Percentiles rank a stretch among this genome's conserved stretches.
phyloP scores from a whole-genome alignment of 2,329 filamentous ascomycete species.

The Shiraia sp. region DNA sequence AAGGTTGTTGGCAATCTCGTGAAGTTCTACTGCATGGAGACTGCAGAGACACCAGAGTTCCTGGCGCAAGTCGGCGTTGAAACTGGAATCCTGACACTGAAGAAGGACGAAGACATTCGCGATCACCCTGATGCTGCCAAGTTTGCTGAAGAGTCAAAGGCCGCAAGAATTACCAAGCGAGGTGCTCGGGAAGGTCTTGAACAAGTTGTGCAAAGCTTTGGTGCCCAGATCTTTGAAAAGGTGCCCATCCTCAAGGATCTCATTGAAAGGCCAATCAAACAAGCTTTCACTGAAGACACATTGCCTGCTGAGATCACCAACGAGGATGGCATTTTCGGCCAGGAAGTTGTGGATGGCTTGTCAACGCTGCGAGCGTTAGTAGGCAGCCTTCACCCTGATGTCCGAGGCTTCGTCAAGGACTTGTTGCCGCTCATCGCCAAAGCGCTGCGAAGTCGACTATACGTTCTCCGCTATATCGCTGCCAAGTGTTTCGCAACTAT shows the following conservation, averaged over 20 bases:
- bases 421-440: slow-evolving; percentile 85
- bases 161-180: slow-evolving; percentile 84
- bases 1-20: slow-evolving; percentile 95
- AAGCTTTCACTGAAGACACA: slow-evolving; percentile 69
- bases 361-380: slow-evolving; percentile 89
- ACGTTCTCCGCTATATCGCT: slow-evolving; percentile 93
- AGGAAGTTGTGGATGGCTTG: slow-evolving; percentile 91
- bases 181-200: slow-evolving; percentile 94
- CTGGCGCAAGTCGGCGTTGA: slow-evolving; percentile 78
- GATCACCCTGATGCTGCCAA: slow-evolving; percentile 90
- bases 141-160: slow-evolving; percentile 86
- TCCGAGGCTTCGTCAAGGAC: slow-evolving; percentile 79
- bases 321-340: slow-evolving; percentile 75
- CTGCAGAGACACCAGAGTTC: slow-evolving; percentile 96
- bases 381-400: slow-evolving; percentile 78
- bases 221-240: slow-evolving; percentile 73
- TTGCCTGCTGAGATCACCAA: slow-evolving; percentile 75
- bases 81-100: slow-evolving; percentile 84
- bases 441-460: slow-evolving; percentile 83
- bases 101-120: slow-evolving; percentile 94
- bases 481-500: slow-evolving; percentile 97
- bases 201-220: slow-evolving; percentile 80
- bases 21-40: slow-evolving; percentile 97
- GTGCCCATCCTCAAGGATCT: slow-evolving; percentile 80
- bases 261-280: slow-evolving; percentile 78